Conservation (phyloP, 2,329 filamentous ascomycete genomes). For the Penicillium sp. region DNA sequence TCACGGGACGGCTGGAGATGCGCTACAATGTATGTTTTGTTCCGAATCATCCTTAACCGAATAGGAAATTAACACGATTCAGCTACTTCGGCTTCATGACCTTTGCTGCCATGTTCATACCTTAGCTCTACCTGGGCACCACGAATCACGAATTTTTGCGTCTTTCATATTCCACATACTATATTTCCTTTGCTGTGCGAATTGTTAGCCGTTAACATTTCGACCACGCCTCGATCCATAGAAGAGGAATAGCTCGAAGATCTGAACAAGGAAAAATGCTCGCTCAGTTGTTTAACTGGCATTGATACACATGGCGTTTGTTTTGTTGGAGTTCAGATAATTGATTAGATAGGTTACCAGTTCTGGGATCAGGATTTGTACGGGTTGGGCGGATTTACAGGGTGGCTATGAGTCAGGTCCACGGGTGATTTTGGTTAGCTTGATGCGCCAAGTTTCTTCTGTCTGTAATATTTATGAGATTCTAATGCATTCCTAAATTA, state of each 20-base stretch:
- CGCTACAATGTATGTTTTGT: conserved; percentile 35
- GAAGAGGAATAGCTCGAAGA: neutral
- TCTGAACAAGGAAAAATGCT: neutral
- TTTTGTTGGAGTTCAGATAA: neutral
- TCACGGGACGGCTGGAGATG: conserved; percentile 42
- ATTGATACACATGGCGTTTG: conserved; percentile 8
- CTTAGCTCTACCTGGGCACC: conserved; percentile 17
- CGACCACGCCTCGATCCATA: neutral
- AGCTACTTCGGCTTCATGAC: conserved; percentile 44
- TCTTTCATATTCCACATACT: neutral
- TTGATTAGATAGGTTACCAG: neutral
- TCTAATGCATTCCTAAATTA: conserved; percentile 4
- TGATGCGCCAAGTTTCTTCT: neutral
- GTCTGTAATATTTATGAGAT: conserved; percentile 6
- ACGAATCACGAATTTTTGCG: neutral
- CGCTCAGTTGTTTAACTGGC: neutral
- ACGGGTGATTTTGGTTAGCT: neutral
- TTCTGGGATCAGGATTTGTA: neutral
- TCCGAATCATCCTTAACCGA: neutral
- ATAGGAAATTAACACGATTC: neutral
- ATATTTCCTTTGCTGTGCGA: neutral
- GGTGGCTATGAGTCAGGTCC: neutral
- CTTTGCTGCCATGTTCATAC: conserved; percentile 38
- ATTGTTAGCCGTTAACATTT: neutral
- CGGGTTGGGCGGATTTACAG: neutral